Percentiles rank a stretch among this genome's conserved stretches.
These are phyloP conservation scores for Lentinula guzmanii DNA, from an alignment of 768 basidiomycete genomes.

Conservation along the genomic window DNA sequence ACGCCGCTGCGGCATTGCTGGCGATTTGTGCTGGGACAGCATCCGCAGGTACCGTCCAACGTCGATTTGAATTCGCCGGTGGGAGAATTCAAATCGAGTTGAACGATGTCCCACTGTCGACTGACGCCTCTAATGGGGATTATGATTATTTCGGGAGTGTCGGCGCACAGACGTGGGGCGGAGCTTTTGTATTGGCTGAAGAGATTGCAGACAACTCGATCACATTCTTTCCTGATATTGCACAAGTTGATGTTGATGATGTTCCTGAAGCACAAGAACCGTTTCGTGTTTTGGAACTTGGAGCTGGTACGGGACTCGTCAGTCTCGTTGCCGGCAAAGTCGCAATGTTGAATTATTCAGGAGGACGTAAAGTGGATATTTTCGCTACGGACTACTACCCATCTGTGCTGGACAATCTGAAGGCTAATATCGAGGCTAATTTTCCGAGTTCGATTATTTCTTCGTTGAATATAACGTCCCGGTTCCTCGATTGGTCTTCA, in stretches of 20 bases:
- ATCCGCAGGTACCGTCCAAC: constrained; percentile 52
- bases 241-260: neutral
- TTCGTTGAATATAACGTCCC: constrained; percentile 10
- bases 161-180: constrained; percentile 88
- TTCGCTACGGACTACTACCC: constrained; percentile 78
- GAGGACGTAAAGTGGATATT: constrained; percentile 24
- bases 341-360: constrained; percentile 9
- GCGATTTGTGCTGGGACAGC: constrained; percentile 60
- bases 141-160: constrained; percentile 68
- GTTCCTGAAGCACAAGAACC: neutral
- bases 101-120: constrained; percentile 48
- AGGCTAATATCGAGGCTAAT: constrained; percentile 53
- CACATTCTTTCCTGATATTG: constrained; percentile 30
- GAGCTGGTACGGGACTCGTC: constrained; percentile 81
- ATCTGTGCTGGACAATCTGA: constrained; percentile 64
- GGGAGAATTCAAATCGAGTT: constrained; percentile 34
- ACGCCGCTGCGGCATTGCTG: constrained; percentile 55
- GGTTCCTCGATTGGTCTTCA: constrained; percentile 58
- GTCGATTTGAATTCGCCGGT: constrained; percentile 42
- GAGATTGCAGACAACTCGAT: constrained; percentile 56
- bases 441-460: constrained; percentile 22
- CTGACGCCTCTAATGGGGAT: constrained; percentile 13
- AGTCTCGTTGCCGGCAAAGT: constrained; percentile 54
- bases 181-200: constrained; percentile 75
- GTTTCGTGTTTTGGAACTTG: constrained; percentile 66